Percentiles rank a stretch among this genome's conserved stretches.
phyloP scores from a whole-genome alignment of 345 rosid species.

The Arabidopsis suecica region DNA sequence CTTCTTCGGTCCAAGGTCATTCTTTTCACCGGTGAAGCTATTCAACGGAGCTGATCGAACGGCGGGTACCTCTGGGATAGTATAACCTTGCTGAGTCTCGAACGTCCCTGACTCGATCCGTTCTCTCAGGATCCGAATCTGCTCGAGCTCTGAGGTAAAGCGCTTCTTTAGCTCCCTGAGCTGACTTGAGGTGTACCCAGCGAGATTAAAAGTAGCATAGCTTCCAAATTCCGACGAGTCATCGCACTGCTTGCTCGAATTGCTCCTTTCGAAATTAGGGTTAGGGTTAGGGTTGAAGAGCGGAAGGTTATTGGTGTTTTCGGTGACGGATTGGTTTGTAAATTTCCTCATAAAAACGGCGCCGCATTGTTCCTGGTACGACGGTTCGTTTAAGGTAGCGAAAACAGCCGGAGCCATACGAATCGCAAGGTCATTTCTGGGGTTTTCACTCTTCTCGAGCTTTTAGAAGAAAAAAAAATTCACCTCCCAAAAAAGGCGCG shows the following conservation, averaged over 20 bases:
- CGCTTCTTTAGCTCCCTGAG: constrained; percentile 63
- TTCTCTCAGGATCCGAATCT: constrained; percentile 59
- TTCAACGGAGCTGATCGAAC: constrained; percentile 53
- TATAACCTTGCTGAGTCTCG: constrained; percentile 27
- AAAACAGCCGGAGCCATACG: constrained; percentile 43
- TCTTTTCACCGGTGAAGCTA: constrained; percentile 39
- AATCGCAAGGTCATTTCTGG: constrained; percentile 35
- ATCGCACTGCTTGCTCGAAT: constrained; percentile 42
- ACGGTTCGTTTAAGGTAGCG: constrained; percentile 39
- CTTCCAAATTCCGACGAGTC: constrained; percentile 50
- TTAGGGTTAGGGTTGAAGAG: constrained; percentile 50
- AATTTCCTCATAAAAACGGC: constrained; percentile 38
- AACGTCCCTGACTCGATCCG: constrained; percentile 56
- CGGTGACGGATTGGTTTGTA: constrained; percentile 35
- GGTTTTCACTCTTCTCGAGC: not conserved
- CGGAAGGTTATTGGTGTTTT: not conserved
- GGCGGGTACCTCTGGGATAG: constrained; percentile 17
- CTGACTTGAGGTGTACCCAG: constrained; percentile 55
- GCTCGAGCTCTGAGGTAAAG: constrained; percentile 61
- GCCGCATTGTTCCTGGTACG: constrained; percentile 42
- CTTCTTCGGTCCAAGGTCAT: constrained; percentile 45
- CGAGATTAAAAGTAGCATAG: constrained; percentile 63
- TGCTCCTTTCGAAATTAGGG: constrained; percentile 55
- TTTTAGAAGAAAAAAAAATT: not conserved
- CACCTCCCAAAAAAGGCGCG: constrained; percentile 4